phyloP scores from a whole-genome alignment of 75 land plant species.

The Cryptomeria japonica region DNA sequence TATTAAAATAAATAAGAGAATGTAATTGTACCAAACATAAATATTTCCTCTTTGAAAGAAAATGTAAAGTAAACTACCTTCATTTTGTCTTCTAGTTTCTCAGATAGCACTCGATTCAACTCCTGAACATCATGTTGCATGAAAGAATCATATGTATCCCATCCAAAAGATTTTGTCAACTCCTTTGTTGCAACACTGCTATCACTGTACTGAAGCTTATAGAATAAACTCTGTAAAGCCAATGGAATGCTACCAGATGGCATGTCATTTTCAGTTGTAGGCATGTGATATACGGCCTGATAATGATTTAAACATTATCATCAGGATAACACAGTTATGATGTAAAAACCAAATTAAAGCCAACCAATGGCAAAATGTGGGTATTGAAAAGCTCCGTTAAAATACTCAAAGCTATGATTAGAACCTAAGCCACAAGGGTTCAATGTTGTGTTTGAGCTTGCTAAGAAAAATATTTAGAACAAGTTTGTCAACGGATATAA shows the following conservation, averaged over 20 bases:
- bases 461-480: background rate
- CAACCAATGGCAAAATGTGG: background rate
- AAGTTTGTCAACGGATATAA: background rate
- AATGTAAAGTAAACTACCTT: conserved; percentile 50
- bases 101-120: conserved; percentile 88
- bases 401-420: background rate
- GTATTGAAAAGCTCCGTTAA: background rate
- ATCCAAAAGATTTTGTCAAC: conserved; percentile 96
- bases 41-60: background rate
- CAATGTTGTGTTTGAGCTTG: too few species aligned
- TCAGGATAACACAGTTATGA: background rate
- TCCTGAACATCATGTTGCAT: conserved; percentile 99
- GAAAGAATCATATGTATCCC: conserved; percentile 98
- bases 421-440: too few species aligned
- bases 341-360: background rate
- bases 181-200: conserved; percentile 96
- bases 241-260: conserved; percentile 94
- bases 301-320: conserved; percentile 1
- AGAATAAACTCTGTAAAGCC: conserved; percentile 95
- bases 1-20: background rate
- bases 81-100: conserved; percentile 99
- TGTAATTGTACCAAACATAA: background rate
- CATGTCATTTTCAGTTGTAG: conserved; percentile 96
- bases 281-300: conserved; percentile 99
- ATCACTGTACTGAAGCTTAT: conserved; percentile 96